Conservation (phyloP, 495 filamentous ascomycete genomes). For the Aspergillus steynii region DNA sequence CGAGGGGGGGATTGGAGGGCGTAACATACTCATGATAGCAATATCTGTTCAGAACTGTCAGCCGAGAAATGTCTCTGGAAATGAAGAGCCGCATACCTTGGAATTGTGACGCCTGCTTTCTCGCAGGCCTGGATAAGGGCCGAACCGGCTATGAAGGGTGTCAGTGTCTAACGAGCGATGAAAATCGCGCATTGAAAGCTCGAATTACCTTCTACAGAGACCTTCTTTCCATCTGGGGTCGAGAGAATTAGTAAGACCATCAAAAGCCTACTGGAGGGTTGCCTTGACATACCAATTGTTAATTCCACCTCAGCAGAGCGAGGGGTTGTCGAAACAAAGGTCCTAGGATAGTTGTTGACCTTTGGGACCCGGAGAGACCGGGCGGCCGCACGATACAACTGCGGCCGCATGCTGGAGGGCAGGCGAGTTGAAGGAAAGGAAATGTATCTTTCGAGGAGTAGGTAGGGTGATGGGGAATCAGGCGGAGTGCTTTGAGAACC, state of each 20-base stretch:
- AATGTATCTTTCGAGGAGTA: not conserved
- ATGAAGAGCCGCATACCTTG: constrained; percentile 56
- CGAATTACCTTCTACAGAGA: constrained; percentile 83
- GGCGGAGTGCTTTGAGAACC: constrained; percentile 19
- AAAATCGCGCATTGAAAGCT: constrained; percentile 7
- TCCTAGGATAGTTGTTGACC: constrained; percentile 58
- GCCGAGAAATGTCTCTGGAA: constrained; percentile 14
- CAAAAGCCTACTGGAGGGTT: constrained; percentile 19
- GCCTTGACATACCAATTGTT: constrained; percentile 72
- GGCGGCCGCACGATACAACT: constrained; percentile 82
- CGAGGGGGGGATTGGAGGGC: not conserved
- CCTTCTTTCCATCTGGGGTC: constrained; percentile 84
- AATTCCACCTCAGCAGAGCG: constrained; percentile 89
- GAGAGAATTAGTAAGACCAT: constrained; percentile 13
- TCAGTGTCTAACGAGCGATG: constrained; percentile 28
- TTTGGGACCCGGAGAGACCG: constrained; percentile 67
- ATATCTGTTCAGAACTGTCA: constrained; percentile 66
- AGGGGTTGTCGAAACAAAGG: constrained; percentile 71
- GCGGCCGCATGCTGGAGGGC: constrained; percentile 77
- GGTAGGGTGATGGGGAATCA: constrained; percentile 10
- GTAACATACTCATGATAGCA: constrained; percentile 91
- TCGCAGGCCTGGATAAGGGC: constrained; percentile 98
- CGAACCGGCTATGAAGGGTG: constrained; percentile 59
- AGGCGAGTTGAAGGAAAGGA: constrained; percentile 15
- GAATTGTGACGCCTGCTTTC: constrained; percentile 89